phyloP scores from a whole-genome alignment of 1,284 basidiomycete genomes.

The Trichosporon asahii region DNA sequence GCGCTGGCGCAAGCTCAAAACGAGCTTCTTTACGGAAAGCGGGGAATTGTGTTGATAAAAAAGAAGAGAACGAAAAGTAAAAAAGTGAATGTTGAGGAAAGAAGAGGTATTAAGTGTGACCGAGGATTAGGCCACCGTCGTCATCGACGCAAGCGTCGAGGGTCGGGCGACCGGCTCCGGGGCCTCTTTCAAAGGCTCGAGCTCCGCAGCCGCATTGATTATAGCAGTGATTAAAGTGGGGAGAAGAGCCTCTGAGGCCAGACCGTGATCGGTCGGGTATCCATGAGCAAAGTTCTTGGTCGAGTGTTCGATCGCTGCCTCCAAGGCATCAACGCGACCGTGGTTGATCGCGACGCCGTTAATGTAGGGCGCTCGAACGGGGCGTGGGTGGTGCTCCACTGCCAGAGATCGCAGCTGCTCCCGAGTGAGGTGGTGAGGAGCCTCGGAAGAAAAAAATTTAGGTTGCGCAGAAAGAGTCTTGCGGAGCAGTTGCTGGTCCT shows the following conservation, averaged over 20 bases:
- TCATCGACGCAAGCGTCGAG: neutral
- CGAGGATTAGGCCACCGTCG: neutral
- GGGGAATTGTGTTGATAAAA: neutral
- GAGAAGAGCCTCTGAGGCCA: conserved; percentile 1
- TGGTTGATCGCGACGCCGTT: conserved; percentile 5
- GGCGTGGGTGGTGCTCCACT: neutral
- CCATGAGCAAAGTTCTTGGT: neutral
- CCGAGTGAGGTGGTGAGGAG: neutral
- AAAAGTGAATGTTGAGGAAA: neutral
- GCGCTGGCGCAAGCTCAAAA: neutral
- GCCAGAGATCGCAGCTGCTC: conserved; percentile 2
- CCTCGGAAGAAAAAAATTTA: conserved; percentile 4
- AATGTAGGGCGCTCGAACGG: neutral
- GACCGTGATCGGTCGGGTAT: conserved; percentile 1
- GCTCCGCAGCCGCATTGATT: conserved; percentile 4
- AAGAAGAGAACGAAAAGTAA: neutral
- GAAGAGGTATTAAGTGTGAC: neutral
- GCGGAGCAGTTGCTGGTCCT: neutral
- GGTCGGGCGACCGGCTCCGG: neutral
- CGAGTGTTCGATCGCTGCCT: neutral
- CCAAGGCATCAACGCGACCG: neutral
- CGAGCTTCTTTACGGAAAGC: conserved; percentile 5
- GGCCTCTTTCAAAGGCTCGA: neutral
- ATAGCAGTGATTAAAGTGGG: neutral
- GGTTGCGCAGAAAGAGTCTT: conserved; percentile 5